Evolutionary conservation across 805 yeast species (phyloP), one percentile per base, ranked within the genome.

Genomic region (Saccharomycopsis babjevae): DNA sequence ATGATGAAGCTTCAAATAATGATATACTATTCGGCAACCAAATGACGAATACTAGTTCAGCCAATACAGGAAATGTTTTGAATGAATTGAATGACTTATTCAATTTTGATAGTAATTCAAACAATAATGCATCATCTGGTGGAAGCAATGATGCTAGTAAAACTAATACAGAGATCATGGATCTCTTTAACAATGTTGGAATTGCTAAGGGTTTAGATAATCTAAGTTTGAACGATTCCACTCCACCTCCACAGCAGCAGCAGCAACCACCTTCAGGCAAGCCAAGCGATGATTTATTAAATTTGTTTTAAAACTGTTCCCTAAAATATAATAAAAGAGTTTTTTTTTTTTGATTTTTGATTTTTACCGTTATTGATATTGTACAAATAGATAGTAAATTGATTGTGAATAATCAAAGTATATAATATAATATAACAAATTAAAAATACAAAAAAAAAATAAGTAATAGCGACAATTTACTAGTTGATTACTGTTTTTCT

Each of bases 71-170:
- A 1, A 79, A 79, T 61, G 79, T 85, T 18, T 73, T 90, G 64
- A 88, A 83, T 64, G 96, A 89, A 66, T 77, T 90, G 68, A 89
- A 85, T 66, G 96, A 88, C 69, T 74, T 89, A 59, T 89, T 80
- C 58, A 72, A 72, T 54, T 84, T 74, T 67, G 57, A 39, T 43
- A 55, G 61, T 46, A 13, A 32, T n/a, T 22, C 59, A 5, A 42
- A 50, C n/a, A 13, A 59, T 8, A 38, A 28, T 20, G 59, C 58
- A 20, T 20, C 54, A 5, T 40, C 43, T 5, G 52, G 22, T 36
- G 34, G n/a, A 34, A 57, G n/a, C 11, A 46, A 25, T 25, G 52
- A 25, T 20, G 16, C 38, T n/a, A 22, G 22, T 16, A 56, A 56
- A 20, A 46, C 42, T 15, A 61, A 61, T 42, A 34, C 52, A 28